Evolutionary conservation across 2,329 filamentous ascomycete genomes (phyloP), one percentile per base, ranked within the genome.

Genomic region (Cladobotryum protrusum): DNA sequence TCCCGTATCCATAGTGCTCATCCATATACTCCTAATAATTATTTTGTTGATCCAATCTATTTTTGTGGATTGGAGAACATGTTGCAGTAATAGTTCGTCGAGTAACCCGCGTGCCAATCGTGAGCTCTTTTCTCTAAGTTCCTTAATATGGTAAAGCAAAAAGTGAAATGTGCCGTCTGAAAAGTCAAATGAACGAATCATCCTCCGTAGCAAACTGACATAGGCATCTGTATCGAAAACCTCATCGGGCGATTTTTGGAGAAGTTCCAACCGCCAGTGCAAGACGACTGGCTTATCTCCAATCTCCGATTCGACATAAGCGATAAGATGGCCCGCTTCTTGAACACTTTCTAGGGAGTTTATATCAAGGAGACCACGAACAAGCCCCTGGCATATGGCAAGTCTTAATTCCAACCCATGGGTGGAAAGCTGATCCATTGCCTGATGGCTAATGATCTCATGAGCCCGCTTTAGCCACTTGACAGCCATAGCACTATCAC

Each of bases 401-500:
- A 87, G 68, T 33, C 80, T 77, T 32, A 92, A 72, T 48, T 91
- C 83, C 19, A 78, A 66, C 1, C 79, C 79, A 55, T 83, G 78
- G 6, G 73, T 68, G 24, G 82, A 82, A 3, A 86, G 66, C 15
- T 69, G 66, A 18, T 82, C 78, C 0, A 80, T 59, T 8, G 78
- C 73, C 48, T 81, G 79, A 17, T 61, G 59, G 45, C 77, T 75
- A 20, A 91, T 71, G 24, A 83, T 60, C 11, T 81, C 70, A 44
- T 80, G 74, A 3, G 87, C 83, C 55, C 87, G 77, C 49, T 84
- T 76, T 1, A 95, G 70, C 93, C 92, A 97, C 59, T 78, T 82
- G 2, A 76, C 63, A 1, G 88, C 85, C 41, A 76, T 62, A 1
- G 68, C 59, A 54, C 75, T 75, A 46, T 86, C 74, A 7, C 73